Conservation (phyloP, 495 filamentous ascomycete genomes). For the Penicillium desertorum region DNA sequence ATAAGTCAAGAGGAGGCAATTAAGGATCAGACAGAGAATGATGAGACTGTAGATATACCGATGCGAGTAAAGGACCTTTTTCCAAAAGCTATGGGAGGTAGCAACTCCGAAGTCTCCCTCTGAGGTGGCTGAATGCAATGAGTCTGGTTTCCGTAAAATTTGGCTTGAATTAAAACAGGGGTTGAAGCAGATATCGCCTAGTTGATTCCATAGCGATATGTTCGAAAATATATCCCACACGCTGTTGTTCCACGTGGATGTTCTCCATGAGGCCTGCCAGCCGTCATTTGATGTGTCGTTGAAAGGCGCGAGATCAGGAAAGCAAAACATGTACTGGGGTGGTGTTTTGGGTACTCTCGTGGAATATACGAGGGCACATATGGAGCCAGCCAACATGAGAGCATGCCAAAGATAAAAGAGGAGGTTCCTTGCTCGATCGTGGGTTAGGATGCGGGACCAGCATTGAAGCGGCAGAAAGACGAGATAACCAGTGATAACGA, state of each 20-base stretch:
- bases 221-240: conserved; percentile 34
- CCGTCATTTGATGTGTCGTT: conserved; percentile 29
- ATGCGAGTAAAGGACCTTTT: conserved; percentile 28
- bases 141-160: conserved; percentile 23
- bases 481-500: conserved; percentile 41
- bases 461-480: conserved; percentile 39
- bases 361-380: conserved; percentile 31
- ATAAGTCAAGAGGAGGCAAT: conserved; percentile 26
- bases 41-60: conserved; percentile 39
- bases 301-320: conserved; percentile 26
- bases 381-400: conserved; percentile 35
- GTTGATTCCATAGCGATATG: conserved; percentile 18
- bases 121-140: conserved; percentile 19
- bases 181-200: conserved; percentile 33
- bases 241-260: conserved; percentile 33
- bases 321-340: conserved; percentile 38
- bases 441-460: conserved; percentile 33
- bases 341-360: conserved; percentile 17
- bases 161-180: conserved; percentile 39
- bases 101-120: conserved; percentile 6
- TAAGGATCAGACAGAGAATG: conserved; percentile 27
- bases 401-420: conserved; percentile 36
- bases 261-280: conserved; percentile 27
- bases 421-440: conserved; percentile 28
- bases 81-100: conserved; percentile 18